Evolutionary conservation across 805 yeast genomes (phyloP), one percentile per base, ranked within the genome.

Genomic region (Lipomyces chichibuensis): DNA sequence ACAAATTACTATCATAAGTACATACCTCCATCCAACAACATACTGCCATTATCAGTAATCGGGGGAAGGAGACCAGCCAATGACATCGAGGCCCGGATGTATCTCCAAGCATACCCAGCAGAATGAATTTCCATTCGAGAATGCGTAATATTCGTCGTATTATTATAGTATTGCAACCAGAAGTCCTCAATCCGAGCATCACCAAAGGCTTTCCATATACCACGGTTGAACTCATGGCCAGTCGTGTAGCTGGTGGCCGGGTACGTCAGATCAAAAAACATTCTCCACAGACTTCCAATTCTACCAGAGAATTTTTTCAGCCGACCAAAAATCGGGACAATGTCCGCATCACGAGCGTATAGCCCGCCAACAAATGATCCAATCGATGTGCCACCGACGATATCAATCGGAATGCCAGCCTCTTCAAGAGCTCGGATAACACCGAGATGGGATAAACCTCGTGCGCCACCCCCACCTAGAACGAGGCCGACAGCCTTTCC

Each of bases 391-490:
- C 99, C 99, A 0, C 99, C 99, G 60, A 94, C 85, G 68, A 93
- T 81, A 78, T 94, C 99, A 49, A 95, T 88, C 0, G 99, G 99
- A 14, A 94, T 90, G 0, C 98, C 98, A 64, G 87, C 87, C 70
- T 91, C 96, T 76, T 94, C 98, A 9, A 94, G 79, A 0, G 98
- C 97, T 60, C 87, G 86, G n/a, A 94, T 85, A 2, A 95, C 88
- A 2, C 99, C 99, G 53, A 94, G 82, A 76, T 94, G 99, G 14
- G 97, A 85, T 14, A 94, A 83, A 1, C 99, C 99, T 72, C 98
- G 83, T 0, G 98, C 97, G 55, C 99, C 99, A 53, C 99, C 99
- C 14, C 99, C 99, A 6, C 99, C 99, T 2, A 94, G 81, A 5
- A 94, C 98, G 23, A 95, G 80, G 0, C 98, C 99, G 53, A 95